Percentiles rank a stretch among this genome's conserved stretches.
Conservation (phyloP, 2,329 filamentous ascomycete species). For the Xylaria sp. region DNA sequence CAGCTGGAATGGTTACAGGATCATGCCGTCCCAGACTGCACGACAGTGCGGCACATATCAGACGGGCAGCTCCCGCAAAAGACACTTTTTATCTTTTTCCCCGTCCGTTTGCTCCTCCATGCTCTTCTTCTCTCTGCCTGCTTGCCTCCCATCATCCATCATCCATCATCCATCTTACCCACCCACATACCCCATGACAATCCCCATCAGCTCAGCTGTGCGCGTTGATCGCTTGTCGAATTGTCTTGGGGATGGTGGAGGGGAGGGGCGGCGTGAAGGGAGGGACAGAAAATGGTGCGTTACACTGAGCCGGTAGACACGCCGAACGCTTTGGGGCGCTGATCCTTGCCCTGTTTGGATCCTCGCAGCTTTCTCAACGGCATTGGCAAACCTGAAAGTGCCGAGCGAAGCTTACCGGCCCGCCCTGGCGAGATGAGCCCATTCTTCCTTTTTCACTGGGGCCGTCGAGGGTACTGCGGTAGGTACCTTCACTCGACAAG, state of each 20-base stretch:
- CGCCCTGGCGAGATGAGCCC: slow-evolving; percentile 40
- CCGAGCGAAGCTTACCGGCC: slow-evolving; percentile 39
- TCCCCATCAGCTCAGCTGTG: slow-evolving; percentile 37
- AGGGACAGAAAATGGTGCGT: slow-evolving; percentile 28
- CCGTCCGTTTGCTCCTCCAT: slow-evolving; percentile 8
- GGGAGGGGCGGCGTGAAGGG: neutral
- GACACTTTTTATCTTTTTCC: slow-evolving; percentile 29
- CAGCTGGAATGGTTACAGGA: slow-evolving; percentile 34
- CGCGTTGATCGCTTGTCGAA: slow-evolving; percentile 33
- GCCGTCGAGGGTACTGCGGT: slow-evolving; percentile 16
- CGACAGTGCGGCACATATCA: slow-evolving; percentile 39
- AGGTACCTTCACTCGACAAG: slow-evolving; percentile 21
- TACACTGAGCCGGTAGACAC: slow-evolving; percentile 39
- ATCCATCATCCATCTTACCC: slow-evolving; percentile 10
- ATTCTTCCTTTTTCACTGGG: slow-evolving; percentile 31
- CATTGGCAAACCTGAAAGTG: slow-evolving; percentile 41
- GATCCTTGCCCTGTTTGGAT: slow-evolving; percentile 33
- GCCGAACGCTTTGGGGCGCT: slow-evolving; percentile 34
- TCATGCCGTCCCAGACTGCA: slow-evolving; percentile 36
- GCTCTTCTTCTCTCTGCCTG: neutral
- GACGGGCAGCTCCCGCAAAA: slow-evolving; percentile 32
- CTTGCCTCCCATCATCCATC: neutral
- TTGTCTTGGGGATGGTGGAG: slow-evolving; percentile 6
- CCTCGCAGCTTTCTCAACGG: slow-evolving; percentile 39
- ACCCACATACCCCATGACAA: neutral